Evolutionary conservation across 2,329 filamentous ascomycete species (phyloP).

Genomic region (Chaetomium sp.): DNA sequence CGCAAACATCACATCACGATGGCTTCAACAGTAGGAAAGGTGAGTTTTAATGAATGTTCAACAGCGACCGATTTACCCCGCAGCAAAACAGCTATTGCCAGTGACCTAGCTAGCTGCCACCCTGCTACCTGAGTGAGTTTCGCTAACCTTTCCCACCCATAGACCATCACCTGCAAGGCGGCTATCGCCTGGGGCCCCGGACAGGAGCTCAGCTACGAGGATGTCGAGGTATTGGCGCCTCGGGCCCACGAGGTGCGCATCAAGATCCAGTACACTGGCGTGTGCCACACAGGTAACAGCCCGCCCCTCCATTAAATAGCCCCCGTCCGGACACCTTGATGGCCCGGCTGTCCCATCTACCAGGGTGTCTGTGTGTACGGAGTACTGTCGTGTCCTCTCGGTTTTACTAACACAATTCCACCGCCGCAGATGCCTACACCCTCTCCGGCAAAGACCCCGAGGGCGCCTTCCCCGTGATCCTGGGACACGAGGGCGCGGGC

Average conservation of each 20-base stretch:
- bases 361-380: neutral
- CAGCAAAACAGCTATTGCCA: neutral
- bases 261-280: slow-evolving; percentile 95
- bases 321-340: slow-evolving; percentile 15
- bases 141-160: slow-evolving; percentile 20
- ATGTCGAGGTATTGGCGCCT: slow-evolving; percentile 87
- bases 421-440: slow-evolving; percentile 75
- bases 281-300: slow-evolving; percentile 85
- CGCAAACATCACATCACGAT: slow-evolving; percentile 23
- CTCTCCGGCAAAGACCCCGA: slow-evolving; percentile 96
- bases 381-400: neutral
- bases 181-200: slow-evolving; percentile 97
- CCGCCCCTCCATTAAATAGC: neutral
- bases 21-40: slow-evolving; percentile 37
- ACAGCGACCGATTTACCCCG: slow-evolving; percentile 17
- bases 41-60: slow-evolving; percentile 17
- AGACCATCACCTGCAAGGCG: slow-evolving; percentile 97
- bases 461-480: slow-evolving; percentile 85
- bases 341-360: slow-evolving; percentile 1
- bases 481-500: slow-evolving; percentile 89
- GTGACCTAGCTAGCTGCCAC: neutral
- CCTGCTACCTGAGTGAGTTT: slow-evolving; percentile 1
- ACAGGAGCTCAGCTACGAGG: slow-evolving; percentile 85
- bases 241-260: slow-evolving; percentile 94
- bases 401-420: neutral